A percentile compares a stretch with the other conserved stretches of the same genome.
phyloP scores from a whole-genome alignment of 345 rosid species.

The Populus alba region DNA sequence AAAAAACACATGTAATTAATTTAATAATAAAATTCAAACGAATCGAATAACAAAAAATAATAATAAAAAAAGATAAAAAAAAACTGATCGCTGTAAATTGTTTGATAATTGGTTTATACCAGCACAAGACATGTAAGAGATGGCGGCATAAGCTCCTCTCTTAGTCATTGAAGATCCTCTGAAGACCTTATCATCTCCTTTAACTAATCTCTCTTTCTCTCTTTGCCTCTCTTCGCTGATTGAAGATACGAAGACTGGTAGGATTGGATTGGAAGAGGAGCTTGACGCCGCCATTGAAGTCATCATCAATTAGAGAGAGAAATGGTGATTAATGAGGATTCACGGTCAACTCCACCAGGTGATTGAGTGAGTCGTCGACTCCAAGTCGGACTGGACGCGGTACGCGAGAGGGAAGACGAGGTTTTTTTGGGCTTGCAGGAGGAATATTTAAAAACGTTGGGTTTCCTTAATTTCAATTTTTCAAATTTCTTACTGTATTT shows the following conservation, averaged over 20 bases:
- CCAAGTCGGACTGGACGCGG: not conserved
- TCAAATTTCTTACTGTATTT: not conserved
- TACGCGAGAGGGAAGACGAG: not conserved
- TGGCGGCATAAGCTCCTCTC: slow-evolving; percentile 81
- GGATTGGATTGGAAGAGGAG: slow-evolving; percentile 47
- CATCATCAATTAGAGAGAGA: not conserved
- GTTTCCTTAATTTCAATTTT: not conserved
- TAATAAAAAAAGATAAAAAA: not conserved
- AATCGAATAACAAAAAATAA: not conserved
- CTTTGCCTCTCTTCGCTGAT: slow-evolving; percentile 29
- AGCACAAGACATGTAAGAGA: slow-evolving; percentile 92
- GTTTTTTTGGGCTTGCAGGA: not conserved
- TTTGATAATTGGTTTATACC: slow-evolving; percentile 35
- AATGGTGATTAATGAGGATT: not conserved
- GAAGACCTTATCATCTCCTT: slow-evolving; percentile 65
- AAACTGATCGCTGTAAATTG: not conserved
- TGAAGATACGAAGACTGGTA: slow-evolving; percentile 66
- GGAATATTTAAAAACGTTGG: not conserved
- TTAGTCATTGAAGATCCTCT: slow-evolving; percentile 94
- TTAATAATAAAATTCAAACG: not conserved
- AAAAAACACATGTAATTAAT: not conserved
- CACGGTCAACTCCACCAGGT: not conserved
- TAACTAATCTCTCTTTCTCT: slow-evolving; percentile 52
- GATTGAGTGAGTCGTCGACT: not conserved
- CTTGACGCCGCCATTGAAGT: slow-evolving; percentile 45